A percentile compares a stretch with the other conserved stretches of the same genome.
Evolutionary conservation across 495 filamentous ascomycete genomes (phyloP).

Genomic region (Podospora comata): DNA sequence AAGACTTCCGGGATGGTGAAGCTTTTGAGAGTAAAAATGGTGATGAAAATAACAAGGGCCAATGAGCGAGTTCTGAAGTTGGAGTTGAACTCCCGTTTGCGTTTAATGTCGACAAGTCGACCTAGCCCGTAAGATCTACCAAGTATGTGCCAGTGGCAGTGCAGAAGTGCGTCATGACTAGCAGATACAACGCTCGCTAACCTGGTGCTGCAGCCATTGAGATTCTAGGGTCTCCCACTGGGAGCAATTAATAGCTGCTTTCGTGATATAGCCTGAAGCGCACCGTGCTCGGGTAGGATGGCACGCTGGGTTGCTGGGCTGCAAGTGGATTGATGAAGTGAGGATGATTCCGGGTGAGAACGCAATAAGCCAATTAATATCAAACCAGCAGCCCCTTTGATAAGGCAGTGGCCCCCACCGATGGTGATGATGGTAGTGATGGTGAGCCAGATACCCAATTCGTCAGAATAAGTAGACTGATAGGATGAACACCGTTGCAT

Average conservation of each 20-base stretch:
- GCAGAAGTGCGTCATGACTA: background rate
- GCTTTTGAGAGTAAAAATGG: background rate
- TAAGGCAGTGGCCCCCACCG: constrained; percentile 27
- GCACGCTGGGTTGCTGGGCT: constrained; percentile 11
- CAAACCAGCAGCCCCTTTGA: constrained; percentile 25
- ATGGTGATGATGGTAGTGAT: background rate
- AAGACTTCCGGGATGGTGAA: background rate
- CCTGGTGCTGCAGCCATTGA: constrained; percentile 2
- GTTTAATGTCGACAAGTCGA: background rate
- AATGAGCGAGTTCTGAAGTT: background rate
- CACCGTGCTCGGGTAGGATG: constrained; percentile 11
- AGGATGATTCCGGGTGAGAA: constrained; percentile 28
- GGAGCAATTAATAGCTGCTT: constrained; percentile 17
- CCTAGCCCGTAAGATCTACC: background rate
- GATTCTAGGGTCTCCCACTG: background rate
- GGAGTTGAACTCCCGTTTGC: background rate
- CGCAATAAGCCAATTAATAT: constrained; percentile 34
- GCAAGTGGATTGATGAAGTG: constrained; percentile 19
- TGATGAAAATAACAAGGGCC: background rate
- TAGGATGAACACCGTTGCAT: constrained; percentile 25
- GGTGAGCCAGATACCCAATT: constrained; percentile 15
- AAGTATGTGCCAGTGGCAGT: background rate
- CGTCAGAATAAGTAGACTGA: constrained; percentile 20
- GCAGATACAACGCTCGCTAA: background rate
- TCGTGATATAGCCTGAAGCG: constrained; percentile 28